Percentiles rank a stretch among this genome's conserved stretches.
These are phyloP conservation scores for Euphorbia celastroides DNA, from an alignment of 441 rosid genomes.

Conservation along the genomic window DNA sequence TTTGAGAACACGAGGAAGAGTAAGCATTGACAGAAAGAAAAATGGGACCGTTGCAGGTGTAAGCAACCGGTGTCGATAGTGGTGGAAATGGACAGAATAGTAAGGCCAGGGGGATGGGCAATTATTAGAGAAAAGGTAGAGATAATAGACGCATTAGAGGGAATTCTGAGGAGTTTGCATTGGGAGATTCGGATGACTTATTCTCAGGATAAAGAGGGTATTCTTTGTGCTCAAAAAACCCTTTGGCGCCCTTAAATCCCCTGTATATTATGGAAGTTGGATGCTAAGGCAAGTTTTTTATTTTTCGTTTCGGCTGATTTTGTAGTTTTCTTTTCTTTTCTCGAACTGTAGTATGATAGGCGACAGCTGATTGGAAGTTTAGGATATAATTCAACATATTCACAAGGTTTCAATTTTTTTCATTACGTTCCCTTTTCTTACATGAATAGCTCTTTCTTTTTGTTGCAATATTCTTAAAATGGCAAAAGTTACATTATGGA, in stretches of 20 bases:
- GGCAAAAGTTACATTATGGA: no score
- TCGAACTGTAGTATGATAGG: conserved; percentile 2
- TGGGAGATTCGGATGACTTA: conserved; percentile 94
- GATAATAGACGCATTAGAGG: conserved; percentile 69
- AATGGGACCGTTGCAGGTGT: conserved; percentile 42
- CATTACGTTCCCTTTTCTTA: no score
- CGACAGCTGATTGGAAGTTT: background rate
- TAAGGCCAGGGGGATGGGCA: conserved; percentile 86
- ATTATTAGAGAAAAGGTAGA: conserved; percentile 77
- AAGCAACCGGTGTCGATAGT: conserved; percentile 71
- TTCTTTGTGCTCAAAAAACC: conserved; percentile 77
- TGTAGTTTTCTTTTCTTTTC: background rate
- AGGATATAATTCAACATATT: background rate
- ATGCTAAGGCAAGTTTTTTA: background rate
- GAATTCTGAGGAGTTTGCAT: conserved; percentile 62
- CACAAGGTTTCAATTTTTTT: background rate
- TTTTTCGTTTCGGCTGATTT: background rate
- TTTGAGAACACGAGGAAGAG: background rate
- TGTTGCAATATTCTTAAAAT: no score
- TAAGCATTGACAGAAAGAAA: background rate
- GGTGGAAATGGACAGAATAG: conserved; percentile 80
- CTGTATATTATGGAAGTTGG: conserved; percentile 7
- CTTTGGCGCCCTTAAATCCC: conserved; percentile 61
- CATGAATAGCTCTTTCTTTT: no score
- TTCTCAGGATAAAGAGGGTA: conserved; percentile 74